phyloP scores from a whole-genome alignment of 495 filamentous ascomycete genomes.

The Penicillium manginii region DNA sequence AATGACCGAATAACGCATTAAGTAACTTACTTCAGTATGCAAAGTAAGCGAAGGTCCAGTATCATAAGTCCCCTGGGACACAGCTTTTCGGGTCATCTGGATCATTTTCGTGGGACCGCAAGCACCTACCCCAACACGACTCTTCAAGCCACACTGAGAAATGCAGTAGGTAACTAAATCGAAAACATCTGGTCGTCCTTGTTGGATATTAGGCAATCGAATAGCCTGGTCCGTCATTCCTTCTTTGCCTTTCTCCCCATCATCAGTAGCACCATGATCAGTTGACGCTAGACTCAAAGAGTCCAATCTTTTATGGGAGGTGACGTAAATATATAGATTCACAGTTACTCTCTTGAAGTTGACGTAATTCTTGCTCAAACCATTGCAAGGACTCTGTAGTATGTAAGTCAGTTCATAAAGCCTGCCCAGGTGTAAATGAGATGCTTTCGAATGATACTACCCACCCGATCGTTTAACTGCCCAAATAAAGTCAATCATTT shows the following conservation, averaged over 20 bases:
- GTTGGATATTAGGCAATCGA: background rate
- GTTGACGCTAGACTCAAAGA: conserved; percentile 3
- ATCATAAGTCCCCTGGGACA: conserved; percentile 8
- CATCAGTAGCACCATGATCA: background rate
- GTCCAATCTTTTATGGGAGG: conserved; percentile 3
- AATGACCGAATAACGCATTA: background rate
- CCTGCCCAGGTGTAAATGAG: background rate
- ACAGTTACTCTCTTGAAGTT: conserved; percentile 15
- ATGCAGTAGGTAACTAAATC: conserved; percentile 6
- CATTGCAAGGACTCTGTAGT: conserved; percentile 16
- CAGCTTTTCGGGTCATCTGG: conserved; percentile 4
- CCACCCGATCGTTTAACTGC: conserved; percentile 14
- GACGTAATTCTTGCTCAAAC: conserved; percentile 19
- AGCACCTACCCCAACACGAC: conserved; percentile 16
- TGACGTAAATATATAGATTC: conserved; percentile 16
- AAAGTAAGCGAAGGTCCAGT: conserved; percentile 17
- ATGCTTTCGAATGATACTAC: background rate
- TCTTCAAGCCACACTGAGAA: background rate
- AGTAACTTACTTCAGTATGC: conserved; percentile 18
- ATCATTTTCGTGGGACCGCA: conserved; percentile 21
- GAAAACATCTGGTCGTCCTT: conserved; percentile 17
- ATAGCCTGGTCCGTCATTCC: background rate
- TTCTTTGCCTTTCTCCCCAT: conserved; percentile 14
- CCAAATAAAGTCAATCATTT: conserved; percentile 26
- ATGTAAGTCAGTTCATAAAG: background rate